Percentiles rank a stretch among this genome's conserved stretches.
These are phyloP conservation scores for Ceraceosorus bombacis DNA, from an alignment of 1,284 basidiomycete genomes.

Conservation along the genomic window DNA sequence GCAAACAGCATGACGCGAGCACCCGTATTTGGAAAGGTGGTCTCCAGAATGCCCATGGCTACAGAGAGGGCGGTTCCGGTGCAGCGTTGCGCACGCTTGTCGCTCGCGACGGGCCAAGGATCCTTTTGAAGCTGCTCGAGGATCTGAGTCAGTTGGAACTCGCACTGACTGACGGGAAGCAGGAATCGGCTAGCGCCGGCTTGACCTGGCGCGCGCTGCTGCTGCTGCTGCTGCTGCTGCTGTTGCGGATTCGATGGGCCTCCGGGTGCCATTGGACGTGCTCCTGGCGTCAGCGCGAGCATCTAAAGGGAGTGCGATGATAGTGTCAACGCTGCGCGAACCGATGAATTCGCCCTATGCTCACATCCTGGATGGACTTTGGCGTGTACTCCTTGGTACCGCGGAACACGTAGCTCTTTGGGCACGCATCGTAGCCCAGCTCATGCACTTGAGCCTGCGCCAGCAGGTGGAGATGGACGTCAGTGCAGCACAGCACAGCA, in stretches of 20 bases:
- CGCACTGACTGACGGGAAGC: constrained; percentile 83
- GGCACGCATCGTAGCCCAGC: constrained; percentile 90
- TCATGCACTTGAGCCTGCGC: constrained; percentile 82
- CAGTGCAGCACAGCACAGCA: neutral
- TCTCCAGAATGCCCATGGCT: constrained; percentile 89
- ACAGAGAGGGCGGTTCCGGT: constrained; percentile 91
- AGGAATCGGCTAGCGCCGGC: constrained; percentile 88
- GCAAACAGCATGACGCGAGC: constrained; percentile 93
- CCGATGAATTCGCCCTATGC: neutral
- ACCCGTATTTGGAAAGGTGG: constrained; percentile 90
- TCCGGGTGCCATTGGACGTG: constrained; percentile 52
- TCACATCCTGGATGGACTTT: constrained; percentile 83
- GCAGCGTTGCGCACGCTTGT: constrained; percentile 89
- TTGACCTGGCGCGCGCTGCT: constrained; percentile 58
- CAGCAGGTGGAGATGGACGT: neutral
- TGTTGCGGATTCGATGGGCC: constrained; percentile 56
- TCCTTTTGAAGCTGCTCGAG: constrained; percentile 82
- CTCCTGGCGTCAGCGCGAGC: constrained; percentile 69
- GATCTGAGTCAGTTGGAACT: constrained; percentile 92
- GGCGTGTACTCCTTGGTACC: constrained; percentile 96
- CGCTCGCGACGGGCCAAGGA: constrained; percentile 94
- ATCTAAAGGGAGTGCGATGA: constrained; percentile 52
- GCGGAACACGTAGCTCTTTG: constrained; percentile 97
- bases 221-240: constrained; percentile 60
- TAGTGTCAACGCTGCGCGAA: constrained; percentile 1